Evolutionary conservation across 2,329 filamentous ascomycete genomes (phyloP).

Genomic region (Pseudocercospora eumusae): DNA sequence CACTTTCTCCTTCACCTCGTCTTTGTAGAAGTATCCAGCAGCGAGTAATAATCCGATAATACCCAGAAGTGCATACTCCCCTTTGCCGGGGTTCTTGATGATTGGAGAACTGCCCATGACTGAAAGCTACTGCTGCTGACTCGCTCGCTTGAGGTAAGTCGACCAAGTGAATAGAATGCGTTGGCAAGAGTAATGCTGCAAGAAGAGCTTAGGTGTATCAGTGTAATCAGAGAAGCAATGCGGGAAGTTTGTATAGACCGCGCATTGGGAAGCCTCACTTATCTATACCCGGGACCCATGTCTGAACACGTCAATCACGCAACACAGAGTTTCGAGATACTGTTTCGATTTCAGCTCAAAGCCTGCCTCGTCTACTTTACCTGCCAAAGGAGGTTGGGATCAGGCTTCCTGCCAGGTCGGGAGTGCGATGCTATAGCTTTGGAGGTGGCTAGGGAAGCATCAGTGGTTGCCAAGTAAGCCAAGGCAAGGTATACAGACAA

Average conservation of each 20-base stretch:
- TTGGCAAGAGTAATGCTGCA: not conserved
- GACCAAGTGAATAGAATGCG: not conserved
- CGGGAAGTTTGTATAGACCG: not conserved
- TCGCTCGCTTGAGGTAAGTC: not conserved
- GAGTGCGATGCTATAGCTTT: not conserved
- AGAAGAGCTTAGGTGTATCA: not conserved
- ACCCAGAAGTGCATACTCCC: not conserved
- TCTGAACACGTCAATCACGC: not conserved
- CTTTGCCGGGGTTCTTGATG: conserved; percentile 6
- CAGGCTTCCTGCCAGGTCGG: not conserved
- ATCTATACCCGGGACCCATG: not conserved
- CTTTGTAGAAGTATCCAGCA: conserved; percentile 3
- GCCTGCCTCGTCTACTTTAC: not conserved
- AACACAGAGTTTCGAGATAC: not conserved
- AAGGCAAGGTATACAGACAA: not conserved
- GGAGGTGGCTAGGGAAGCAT: not conserved
- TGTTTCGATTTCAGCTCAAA: not conserved
- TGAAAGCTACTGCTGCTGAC: not conserved
- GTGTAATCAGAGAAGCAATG: not conserved
- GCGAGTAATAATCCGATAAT: not conserved
- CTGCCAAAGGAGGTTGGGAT: not conserved
- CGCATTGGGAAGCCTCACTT: not conserved
- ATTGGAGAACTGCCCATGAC: not conserved
- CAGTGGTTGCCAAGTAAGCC: not conserved
- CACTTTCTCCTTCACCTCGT: conserved; percentile 3